A percentile compares a stretch with the other conserved stretches of the same genome.
Conservation (phyloP, 1,284 basidiomycete species). For the Puccinia novopanici region DNA sequence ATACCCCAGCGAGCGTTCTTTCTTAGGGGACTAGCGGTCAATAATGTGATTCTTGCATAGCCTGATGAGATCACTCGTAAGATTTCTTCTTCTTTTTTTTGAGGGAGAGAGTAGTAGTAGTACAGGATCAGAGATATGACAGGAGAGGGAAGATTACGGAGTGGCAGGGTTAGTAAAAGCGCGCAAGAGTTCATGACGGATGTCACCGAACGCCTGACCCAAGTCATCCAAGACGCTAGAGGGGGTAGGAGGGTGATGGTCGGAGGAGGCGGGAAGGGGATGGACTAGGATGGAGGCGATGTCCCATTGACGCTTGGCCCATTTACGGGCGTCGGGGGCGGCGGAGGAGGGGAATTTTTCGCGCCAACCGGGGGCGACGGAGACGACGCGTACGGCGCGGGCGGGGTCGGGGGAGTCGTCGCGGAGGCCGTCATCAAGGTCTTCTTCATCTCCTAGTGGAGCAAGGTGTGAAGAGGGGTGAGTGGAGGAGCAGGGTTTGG, state of each 20-base stretch:
- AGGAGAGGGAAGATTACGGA: background rate
- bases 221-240: slow-evolving; percentile 23
- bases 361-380: slow-evolving; percentile 38
- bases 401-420: slow-evolving; percentile 25
- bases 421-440: background rate
- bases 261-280: too few species aligned
- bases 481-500: background rate
- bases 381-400: slow-evolving; percentile 16
- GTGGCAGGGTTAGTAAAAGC: slow-evolving; percentile 9
- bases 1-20: too few species aligned
- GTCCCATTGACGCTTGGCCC: slow-evolving; percentile 43
- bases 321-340: slow-evolving; percentile 23
- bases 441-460: background rate
- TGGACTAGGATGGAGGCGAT: slow-evolving; percentile 32
- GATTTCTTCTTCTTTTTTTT: too few species aligned
- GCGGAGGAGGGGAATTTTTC: slow-evolving; percentile 45
- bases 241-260: background rate
- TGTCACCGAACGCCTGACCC: slow-evolving; percentile 29
- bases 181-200: slow-evolving; percentile 31
- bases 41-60: too few species aligned
- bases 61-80: too few species aligned
- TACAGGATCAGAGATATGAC: background rate
- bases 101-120: too few species aligned
- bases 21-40: too few species aligned
- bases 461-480: background rate